phyloP scores from a whole-genome alignment of 2,329 filamentous ascomycete genomes.

The Ophiostoma sp. region DNA sequence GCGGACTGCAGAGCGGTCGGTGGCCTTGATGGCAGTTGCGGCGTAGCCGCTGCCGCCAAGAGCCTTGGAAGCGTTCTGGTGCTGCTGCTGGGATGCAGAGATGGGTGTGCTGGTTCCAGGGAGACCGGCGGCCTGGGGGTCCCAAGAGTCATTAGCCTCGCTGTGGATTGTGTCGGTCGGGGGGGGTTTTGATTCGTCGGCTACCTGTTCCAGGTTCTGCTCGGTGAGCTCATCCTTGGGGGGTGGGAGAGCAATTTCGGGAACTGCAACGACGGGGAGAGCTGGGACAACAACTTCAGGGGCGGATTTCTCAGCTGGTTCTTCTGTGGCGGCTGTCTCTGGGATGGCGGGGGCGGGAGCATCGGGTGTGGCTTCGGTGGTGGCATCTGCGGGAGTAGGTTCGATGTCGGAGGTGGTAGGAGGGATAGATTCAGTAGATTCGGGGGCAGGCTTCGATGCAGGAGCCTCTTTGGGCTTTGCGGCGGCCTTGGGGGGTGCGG shows the following conservation, averaged over 20 bases:
- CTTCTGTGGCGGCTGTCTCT: slow-evolving; percentile 31
- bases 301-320: slow-evolving; percentile 34
- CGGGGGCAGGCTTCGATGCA: slow-evolving; percentile 40
- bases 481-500: slow-evolving; percentile 36
- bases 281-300: slow-evolving; percentile 36
- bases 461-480: slow-evolving; percentile 26
- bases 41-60: slow-evolving; percentile 65
- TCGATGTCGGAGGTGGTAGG: slow-evolving; percentile 35
- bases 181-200: slow-evolving; percentile 71
- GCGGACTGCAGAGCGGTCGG: slow-evolving; percentile 56
- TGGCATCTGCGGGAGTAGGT: slow-evolving; percentile 30
- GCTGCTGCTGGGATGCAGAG: slow-evolving; percentile 59
- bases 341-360: slow-evolving; percentile 32
- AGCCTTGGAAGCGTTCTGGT: slow-evolving; percentile 54
- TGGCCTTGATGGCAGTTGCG: slow-evolving; percentile 76
- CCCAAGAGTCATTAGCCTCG: slow-evolving; percentile 81
- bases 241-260: slow-evolving; percentile 56
- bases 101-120: slow-evolving; percentile 62
- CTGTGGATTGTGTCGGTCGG: slow-evolving; percentile 80
- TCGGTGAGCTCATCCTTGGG: slow-evolving; percentile 81
- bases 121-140: slow-evolving; percentile 57
- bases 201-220: slow-evolving; percentile 86
- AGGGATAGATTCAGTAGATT: slow-evolving; percentile 38
- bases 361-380: slow-evolving; percentile 14
- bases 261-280: slow-evolving; percentile 40